A percentile compares a stretch with the other conserved stretches of the same genome.
Conservation (phyloP, 441 rosid genomes). For the Bruguiera hainesii region DNA sequence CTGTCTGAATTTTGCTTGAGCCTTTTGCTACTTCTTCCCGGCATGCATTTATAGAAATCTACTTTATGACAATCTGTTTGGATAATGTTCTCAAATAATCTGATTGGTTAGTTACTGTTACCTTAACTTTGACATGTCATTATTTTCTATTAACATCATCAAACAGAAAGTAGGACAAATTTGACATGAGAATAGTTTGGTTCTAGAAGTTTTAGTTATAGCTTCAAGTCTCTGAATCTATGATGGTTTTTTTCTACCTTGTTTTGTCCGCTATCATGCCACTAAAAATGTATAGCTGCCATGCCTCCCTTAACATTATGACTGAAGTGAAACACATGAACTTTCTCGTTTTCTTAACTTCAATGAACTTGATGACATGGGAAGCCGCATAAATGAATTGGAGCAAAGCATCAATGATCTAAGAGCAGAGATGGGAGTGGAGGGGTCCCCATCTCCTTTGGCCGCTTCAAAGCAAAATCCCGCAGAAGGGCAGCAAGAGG, state of each 20-base stretch:
- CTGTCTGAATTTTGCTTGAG: background rate
- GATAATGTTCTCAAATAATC: too few species aligned
- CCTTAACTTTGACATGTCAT: background rate
- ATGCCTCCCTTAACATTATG: slow-evolving; percentile 1
- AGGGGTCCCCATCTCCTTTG: slow-evolving; percentile 58
- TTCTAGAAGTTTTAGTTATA: background rate
- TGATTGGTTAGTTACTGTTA: background rate
- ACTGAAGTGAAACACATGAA: background rate
- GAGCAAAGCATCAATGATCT: slow-evolving; percentile 61
- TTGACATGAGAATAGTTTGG: background rate
- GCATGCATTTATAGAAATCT: background rate
- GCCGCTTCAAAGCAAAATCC: slow-evolving; percentile 40
- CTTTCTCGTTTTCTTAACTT: slow-evolving; percentile 42
- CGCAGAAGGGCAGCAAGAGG: slow-evolving; percentile 34
- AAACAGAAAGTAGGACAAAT: background rate
- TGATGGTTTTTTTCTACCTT: too few species aligned
- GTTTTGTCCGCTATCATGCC: background rate
- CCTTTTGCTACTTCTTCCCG: background rate
- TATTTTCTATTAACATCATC: background rate
- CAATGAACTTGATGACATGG: slow-evolving; percentile 68
- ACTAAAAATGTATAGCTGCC: background rate
- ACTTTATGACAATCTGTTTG: too few species aligned
- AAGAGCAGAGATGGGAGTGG: slow-evolving; percentile 67
- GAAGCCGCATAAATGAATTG: slow-evolving; percentile 60
- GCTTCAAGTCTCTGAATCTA: too few species aligned